A percentile compares a stretch with the other conserved stretches of the same genome.
phyloP scores from a whole-genome alignment of 2,329 filamentous ascomycete genomes.

The Neonectria hederae region DNA sequence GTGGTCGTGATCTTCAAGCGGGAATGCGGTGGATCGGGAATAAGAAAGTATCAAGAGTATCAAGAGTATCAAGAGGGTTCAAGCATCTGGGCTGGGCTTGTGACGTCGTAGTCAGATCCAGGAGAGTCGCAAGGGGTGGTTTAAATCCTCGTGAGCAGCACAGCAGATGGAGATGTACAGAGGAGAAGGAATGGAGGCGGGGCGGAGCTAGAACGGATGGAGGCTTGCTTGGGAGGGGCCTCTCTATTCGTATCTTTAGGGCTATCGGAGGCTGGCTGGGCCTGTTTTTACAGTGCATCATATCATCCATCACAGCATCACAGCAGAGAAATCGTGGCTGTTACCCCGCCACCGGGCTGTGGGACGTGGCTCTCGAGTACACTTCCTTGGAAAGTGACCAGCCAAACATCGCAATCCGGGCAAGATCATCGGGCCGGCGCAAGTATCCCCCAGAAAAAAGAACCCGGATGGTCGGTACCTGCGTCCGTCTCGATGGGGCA shows the following conservation, averaged over 20 bases:
- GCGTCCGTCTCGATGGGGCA: not conserved
- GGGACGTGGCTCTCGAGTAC: not conserved
- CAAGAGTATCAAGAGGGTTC: not conserved
- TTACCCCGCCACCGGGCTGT: not conserved
- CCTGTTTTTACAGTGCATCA: constrained; percentile 3
- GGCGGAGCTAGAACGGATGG: too few species aligned
- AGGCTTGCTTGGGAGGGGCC: not conserved
- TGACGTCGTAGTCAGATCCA: constrained; percentile 17
- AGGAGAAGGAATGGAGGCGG: constrained; percentile 7
- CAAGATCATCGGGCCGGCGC: not conserved
- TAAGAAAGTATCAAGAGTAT: not conserved
- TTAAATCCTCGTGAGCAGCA: constrained; percentile 13
- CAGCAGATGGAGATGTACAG: not conserved
- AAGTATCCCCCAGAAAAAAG: not conserved
- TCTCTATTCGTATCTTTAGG: not conserved
- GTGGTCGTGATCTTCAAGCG: constrained; percentile 1
- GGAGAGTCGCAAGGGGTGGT: not conserved
- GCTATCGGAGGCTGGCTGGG: not conserved
- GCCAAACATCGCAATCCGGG: not conserved
- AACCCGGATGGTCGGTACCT: not conserved
- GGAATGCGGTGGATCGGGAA: constrained; percentile 1
- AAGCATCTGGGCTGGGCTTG: constrained; percentile 12
- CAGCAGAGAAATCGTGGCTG: not conserved
- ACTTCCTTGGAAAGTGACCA: not conserved
- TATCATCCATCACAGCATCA: not conserved